Percentiles rank a stretch among this genome's conserved stretches.
Evolutionary conservation across 2,329 filamentous ascomycete species (phyloP).

Genomic region (Fusarium cicatricum): DNA sequence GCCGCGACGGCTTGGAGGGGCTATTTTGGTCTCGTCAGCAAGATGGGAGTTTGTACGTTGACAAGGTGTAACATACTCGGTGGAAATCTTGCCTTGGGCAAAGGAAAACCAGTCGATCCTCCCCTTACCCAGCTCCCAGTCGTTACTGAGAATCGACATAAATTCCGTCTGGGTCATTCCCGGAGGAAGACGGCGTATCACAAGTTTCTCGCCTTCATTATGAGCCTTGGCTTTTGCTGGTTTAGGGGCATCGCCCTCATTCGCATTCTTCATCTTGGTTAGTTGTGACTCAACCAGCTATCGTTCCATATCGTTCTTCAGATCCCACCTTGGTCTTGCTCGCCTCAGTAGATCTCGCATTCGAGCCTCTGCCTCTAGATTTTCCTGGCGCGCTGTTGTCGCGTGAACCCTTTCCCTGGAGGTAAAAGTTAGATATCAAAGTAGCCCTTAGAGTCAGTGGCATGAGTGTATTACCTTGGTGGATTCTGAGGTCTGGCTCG

Average conservation of each 20-base stretch:
- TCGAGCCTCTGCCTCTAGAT: slow-evolving; percentile 39
- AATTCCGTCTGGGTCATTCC: slow-evolving; percentile 85
- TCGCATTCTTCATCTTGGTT: slow-evolving; percentile 37
- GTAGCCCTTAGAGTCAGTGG: slow-evolving; percentile 9
- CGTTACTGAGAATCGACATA: slow-evolving; percentile 72
- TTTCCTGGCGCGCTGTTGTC: slow-evolving; percentile 36
- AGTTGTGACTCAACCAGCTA: slow-evolving; percentile 18
- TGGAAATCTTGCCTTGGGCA: slow-evolving; percentile 74
- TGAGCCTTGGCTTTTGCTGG: slow-evolving; percentile 44
- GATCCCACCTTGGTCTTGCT: slow-evolving; percentile 43
- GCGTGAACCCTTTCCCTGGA: slow-evolving; percentile 38
- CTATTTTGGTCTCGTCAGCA: slow-evolving; percentile 52
- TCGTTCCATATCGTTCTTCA: background rate
- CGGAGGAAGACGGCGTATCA: slow-evolving; percentile 85
- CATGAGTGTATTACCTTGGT: slow-evolving; percentile 40
- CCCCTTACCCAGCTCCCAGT: slow-evolving; percentile 83
- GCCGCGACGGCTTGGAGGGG: slow-evolving; percentile 84
- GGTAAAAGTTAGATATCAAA: slow-evolving; percentile 24
- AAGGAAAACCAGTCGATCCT: slow-evolving; percentile 87
- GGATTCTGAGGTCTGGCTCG: slow-evolving; percentile 40
- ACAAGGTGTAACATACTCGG: slow-evolving; percentile 69
- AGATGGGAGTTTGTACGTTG: background rate
- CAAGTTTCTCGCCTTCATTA: slow-evolving; percentile 76
- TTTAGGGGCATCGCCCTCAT: slow-evolving; percentile 43
- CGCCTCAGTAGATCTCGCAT: slow-evolving; percentile 42